Percentiles rank a stretch among this genome's conserved stretches.
Conservation (phyloP, 2,329 filamentous ascomycete species). For the Fusarium sulawesiense region DNA sequence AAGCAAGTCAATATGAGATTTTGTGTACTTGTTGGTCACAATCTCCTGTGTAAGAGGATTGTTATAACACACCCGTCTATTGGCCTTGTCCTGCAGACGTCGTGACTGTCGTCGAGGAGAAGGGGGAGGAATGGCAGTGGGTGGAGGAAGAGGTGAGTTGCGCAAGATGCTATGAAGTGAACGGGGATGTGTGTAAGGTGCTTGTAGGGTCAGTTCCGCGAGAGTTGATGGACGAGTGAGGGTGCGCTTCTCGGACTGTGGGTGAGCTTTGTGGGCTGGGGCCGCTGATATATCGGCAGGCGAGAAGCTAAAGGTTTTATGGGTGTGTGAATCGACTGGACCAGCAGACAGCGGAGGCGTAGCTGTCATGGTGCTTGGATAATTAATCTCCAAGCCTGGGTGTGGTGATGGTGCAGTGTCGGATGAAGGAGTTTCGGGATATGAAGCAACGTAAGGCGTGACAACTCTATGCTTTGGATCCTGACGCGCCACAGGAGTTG, state of each 20-base stretch:
- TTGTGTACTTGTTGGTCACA: slow-evolving; percentile 70
- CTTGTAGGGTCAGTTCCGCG: slow-evolving; percentile 43
- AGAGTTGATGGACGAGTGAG: slow-evolving; percentile 30
- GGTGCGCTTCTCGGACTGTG: slow-evolving; percentile 32
- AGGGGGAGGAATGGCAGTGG: slow-evolving; percentile 60
- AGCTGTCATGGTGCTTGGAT: slow-evolving; percentile 68
- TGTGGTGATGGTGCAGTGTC: slow-evolving; percentile 63
- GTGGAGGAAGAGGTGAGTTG: slow-evolving; percentile 71
- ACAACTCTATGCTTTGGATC: slow-evolving; percentile 51
- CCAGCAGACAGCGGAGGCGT: slow-evolving; percentile 69
- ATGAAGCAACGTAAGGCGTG: slow-evolving; percentile 59
- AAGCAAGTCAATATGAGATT: slow-evolving; percentile 72
- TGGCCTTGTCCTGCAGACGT: slow-evolving; percentile 65
- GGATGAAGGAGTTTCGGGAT: slow-evolving; percentile 66
- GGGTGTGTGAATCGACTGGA: slow-evolving; percentile 56
- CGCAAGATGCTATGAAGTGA: slow-evolving; percentile 72
- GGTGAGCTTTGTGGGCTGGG: slow-evolving; percentile 1
- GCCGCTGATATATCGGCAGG: slow-evolving; percentile 48
- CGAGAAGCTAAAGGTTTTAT: slow-evolving; percentile 61
- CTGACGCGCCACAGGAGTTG: slow-evolving; percentile 48
- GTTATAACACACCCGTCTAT: slow-evolving; percentile 70
- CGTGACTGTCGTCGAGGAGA: slow-evolving; percentile 66
- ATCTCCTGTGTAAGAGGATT: slow-evolving; percentile 73
- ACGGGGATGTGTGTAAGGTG: slow-evolving; percentile 69
- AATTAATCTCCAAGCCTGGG: slow-evolving; percentile 57